These are phyloP conservation scores for Apophysomyces sp. DNA, from an alignment of 371 early-diverging fungal species.

Conservation along the genomic window DNA sequence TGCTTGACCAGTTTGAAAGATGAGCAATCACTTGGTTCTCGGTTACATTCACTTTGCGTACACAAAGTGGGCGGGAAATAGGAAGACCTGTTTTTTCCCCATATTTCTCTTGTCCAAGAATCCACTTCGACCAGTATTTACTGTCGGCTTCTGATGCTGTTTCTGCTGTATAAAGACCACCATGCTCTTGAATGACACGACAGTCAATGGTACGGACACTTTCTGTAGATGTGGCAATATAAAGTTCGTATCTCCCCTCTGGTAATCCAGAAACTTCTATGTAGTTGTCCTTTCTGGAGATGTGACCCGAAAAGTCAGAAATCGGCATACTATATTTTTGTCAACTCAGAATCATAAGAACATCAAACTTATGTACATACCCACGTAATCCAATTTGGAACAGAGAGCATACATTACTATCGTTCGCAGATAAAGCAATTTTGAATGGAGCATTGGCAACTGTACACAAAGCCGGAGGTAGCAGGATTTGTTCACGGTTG, in stretches of 20 bases:
- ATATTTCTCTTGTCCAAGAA: not conserved
- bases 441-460: conserved; percentile 26
- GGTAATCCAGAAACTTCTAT: conserved; percentile 26
- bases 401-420: conserved; percentile 14
- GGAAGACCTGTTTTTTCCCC: not conserved
- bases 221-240: not conserved
- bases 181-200: not conserved
- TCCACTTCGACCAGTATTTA: not conserved
- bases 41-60: conserved; percentile 7
- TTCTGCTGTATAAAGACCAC: not conserved
- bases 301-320: conserved; percentile 6
- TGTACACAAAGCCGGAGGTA: conserved; percentile 20
- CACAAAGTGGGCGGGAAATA: not conserved
- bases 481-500: not conserved
- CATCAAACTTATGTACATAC: conserved; percentile 13
- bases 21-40: conserved; percentile 10
- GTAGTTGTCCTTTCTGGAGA: not conserved
- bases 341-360: not conserved
- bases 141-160: not conserved
- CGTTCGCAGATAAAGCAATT: conserved; percentile 17
- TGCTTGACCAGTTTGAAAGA: conserved; percentile 8
- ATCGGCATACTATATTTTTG: not conserved
- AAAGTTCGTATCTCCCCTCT: conserved; percentile 27
- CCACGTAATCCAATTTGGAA: conserved; percentile 9
- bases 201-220: not conserved